Base-by-base conservation (phyloP, 352 stramenopile species). In the Globisporangium echinulatum region DNA sequence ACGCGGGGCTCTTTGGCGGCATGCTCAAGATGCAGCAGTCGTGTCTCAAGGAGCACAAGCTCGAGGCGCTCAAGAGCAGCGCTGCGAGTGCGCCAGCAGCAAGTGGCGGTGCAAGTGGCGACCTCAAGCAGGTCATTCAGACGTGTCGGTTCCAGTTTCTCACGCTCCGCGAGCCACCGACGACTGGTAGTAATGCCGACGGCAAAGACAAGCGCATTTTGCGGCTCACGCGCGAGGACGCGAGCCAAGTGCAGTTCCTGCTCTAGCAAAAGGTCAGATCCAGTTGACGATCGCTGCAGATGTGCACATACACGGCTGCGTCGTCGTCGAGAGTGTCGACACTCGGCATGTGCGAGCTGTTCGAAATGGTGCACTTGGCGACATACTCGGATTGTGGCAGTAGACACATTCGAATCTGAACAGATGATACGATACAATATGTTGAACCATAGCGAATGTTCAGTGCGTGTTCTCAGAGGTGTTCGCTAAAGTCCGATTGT, bases 21-120 rank as follows among this genome's bases (percentile, higher is more conserved):
- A 91, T 94, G 77, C 72, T 94, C 51, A 92, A 92, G 71, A 89
- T 94, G 70, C 85, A 94, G 49, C 85, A 94, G 59, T 90, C 83
- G 15, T 94, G 85, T 63, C 71, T 94, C 33, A 91, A 90, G 50
- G 82, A 94, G 53, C 77, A 92, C 68, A 90, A 90, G 61, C 63
- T 94, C 6, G 62, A 74, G 25, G 68, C 83, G 8, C 43, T 92
- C 6, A 81, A 75, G 47, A 66, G 61, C 47, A 62, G 60, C 39
- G 58, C 64, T 48, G 70, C 56, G 0, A 79, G 69, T 42, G 79
- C 83, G 13, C 74, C 82, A 15, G 70, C 69, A 2, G 78, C 77
- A 0, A 89, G 75, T 49, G 71, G 79, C 2, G 75, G 84, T 8
- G 75, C 79, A 0, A 89, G 80, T 58, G 77, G 67, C 0, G 82